A percentile compares a stretch with the other conserved stretches of the same genome.
phyloP scores from a whole-genome alignment of 805 yeast species.

The Kodamaea kaohsiungensis region DNA sequence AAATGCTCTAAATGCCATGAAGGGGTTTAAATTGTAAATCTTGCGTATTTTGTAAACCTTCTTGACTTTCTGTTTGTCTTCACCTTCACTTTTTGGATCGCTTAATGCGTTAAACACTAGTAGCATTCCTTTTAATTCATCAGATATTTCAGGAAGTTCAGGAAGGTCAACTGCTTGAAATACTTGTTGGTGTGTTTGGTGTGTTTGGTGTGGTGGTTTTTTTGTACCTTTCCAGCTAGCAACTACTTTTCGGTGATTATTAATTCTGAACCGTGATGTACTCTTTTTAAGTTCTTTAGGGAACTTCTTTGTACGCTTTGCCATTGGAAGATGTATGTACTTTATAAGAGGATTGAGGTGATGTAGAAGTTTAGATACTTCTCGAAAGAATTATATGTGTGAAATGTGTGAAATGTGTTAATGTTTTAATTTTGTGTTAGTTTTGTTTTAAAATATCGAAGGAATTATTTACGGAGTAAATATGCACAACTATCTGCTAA shows the following conservation, averaged over 20 bases:
- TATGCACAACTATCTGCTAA: background rate
- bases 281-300: too few species aligned
- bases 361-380: too few species aligned
- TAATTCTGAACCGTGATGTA: background rate
- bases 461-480: too few species aligned
- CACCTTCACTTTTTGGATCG: background rate
- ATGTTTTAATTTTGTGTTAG: background rate
- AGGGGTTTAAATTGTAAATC: slow-evolving; percentile 6
- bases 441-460: too few species aligned
- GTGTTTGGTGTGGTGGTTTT: too few species aligned
- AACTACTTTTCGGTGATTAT: too few species aligned
- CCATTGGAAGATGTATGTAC: too few species aligned
- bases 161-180: background rate
- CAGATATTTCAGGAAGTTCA: background rate
- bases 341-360: too few species aligned
- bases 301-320: too few species aligned
- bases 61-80: too few species aligned
- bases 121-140: background rate
- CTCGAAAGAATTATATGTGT: background rate
- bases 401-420: background rate
- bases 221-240: too few species aligned
- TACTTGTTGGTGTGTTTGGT: background rate
- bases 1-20: slow-evolving; percentile 9
- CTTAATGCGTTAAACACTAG: background rate
- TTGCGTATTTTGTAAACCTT: background rate